Base-by-base conservation (phyloP, 2,329 filamentous ascomycete genomes). In the Aspergillus latus region DNA sequence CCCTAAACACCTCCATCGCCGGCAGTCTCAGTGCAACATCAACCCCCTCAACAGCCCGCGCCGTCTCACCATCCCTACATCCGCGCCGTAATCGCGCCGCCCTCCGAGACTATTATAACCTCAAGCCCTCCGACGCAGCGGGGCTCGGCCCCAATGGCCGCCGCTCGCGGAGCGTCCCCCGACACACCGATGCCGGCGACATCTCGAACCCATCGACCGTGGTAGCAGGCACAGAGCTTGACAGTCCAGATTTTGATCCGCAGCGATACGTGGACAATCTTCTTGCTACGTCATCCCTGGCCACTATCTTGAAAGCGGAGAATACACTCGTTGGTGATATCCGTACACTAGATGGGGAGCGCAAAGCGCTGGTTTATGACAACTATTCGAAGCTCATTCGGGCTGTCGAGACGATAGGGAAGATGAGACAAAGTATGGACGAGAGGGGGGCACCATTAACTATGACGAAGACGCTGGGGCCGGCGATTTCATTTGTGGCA, bases 371-470 rank as follows among this genome's bases (percentile, higher is more conserved):
- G 59, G 94, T 99, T 4, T 99, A 99, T 73, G 93, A 99, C 72
- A 99, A 99, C 71, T 99, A 97, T 74, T 94, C 89, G 64, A 97
- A 97, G 76, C 77, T 99, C 63, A 97, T 99, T 63, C 85, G 88
- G n/a, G 94, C 94, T 1, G 97, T 95, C 10, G 93, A 96, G 74
- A 97, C 93, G 2, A 99, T 99, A 67, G 84, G 89, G 49, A 91
- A 90, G 76, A 79, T 80, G 77, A 70, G 77, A 32, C 68, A 66
- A 56, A 78, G 76, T 56, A 78, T 80, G 72, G 77, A 79, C 61
- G 74, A 77, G 48, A 68, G 74, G 4, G 69, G 74, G 2, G 70
- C 72, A 9, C 74, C 78, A n/a, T 67, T 79, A 65, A 74, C 72
- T 0, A 74, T 78, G 69, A 76, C 76, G 10, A 78, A 76, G 59